Percentiles rank a stretch among this genome's conserved stretches.
Evolutionary conservation across 1,284 basidiomycete species (phyloP).

Genomic region (Xerocomus minutiporus): DNA sequence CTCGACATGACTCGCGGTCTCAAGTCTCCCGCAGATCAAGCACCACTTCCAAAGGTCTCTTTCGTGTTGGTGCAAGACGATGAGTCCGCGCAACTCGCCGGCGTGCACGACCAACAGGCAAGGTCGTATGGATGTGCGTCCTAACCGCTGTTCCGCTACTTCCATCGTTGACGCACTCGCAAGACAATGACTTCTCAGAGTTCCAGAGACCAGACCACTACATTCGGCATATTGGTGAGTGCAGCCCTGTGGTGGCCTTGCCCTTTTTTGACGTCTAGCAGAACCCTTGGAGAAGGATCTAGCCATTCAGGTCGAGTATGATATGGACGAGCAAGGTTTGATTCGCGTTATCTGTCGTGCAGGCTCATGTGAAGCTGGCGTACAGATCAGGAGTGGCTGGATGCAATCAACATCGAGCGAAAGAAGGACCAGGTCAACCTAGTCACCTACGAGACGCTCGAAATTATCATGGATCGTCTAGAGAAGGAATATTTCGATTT

Average conservation of each 20-base stretch:
- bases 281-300: slow-evolving; percentile 94
- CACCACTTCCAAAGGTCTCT: slow-evolving; percentile 53
- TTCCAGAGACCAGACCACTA: slow-evolving; percentile 81
- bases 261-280: slow-evolving; percentile 31
- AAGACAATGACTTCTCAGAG: slow-evolving; percentile 78
- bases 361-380: not conserved
- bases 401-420: slow-evolving; percentile 79
- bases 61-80: slow-evolving; percentile 60
- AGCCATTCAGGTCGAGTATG: slow-evolving; percentile 93
- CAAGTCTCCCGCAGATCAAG: slow-evolving; percentile 35
- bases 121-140: slow-evolving; percentile 58
- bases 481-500: slow-evolving; percentile 99
- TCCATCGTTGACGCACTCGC: slow-evolving; percentile 6
- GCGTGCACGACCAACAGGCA: slow-evolving; percentile 50
- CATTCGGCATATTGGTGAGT: slow-evolving; percentile 82
- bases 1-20: slow-evolving; percentile 35
- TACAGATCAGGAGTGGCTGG: slow-evolving; percentile 93
- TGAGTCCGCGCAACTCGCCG: slow-evolving; percentile 48
- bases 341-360: slow-evolving; percentile 9
- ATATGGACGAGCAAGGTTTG: slow-evolving; percentile 98
- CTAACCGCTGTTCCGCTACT: slow-evolving; percentile 1
- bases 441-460: slow-evolving; percentile 85
- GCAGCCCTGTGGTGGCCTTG: not conserved
- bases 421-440: slow-evolving; percentile 72
- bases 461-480: slow-evolving; percentile 94